These are phyloP conservation scores for Globisporangium cystogenes DNA, from an alignment of 352 stramenopile genomes.

Conservation along the genomic window DNA sequence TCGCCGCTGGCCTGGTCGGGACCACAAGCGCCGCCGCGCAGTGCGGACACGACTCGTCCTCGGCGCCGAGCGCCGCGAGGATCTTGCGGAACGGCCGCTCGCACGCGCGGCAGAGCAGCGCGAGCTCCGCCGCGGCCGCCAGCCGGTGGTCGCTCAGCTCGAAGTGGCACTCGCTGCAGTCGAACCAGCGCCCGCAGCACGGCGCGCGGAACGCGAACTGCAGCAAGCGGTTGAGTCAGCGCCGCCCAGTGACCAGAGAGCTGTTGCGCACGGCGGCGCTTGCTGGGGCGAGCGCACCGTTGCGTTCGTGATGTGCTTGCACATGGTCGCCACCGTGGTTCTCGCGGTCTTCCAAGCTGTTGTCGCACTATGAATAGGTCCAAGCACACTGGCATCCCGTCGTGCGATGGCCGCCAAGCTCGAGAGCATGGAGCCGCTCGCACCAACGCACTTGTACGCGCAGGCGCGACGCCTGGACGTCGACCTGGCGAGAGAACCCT, in stretches of 20 bases:
- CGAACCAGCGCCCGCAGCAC: constrained; percentile 75
- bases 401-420: too few relatives aligned
- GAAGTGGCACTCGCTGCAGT: constrained; percentile 74
- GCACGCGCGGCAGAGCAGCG: constrained; percentile 66
- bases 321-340: constrained; percentile 18
- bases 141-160: constrained; percentile 57
- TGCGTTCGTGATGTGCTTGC: constrained; percentile 33
- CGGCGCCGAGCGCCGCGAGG: constrained; percentile 34
- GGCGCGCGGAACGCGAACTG: constrained; percentile 61
- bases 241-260: background rate
- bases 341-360: too few relatives aligned
- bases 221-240: background rate
- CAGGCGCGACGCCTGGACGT: constrained; percentile 34
- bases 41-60: constrained; percentile 63
- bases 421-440: constrained; percentile 10
- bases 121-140: constrained; percentile 33
- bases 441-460: constrained; percentile 40
- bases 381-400: too few relatives aligned
- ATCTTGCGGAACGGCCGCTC: constrained; percentile 61
- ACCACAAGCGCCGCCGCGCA: constrained; percentile 45
- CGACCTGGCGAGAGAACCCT: constrained; percentile 39
- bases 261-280: background rate
- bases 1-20: constrained; percentile 7
- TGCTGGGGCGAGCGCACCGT: constrained; percentile 20
- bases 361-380: too few relatives aligned